Evolutionary conservation across 2,329 filamentous ascomycete genomes (phyloP), one percentile per base, ranked within the genome.

Genomic region (Cladosporium sp.): DNA sequence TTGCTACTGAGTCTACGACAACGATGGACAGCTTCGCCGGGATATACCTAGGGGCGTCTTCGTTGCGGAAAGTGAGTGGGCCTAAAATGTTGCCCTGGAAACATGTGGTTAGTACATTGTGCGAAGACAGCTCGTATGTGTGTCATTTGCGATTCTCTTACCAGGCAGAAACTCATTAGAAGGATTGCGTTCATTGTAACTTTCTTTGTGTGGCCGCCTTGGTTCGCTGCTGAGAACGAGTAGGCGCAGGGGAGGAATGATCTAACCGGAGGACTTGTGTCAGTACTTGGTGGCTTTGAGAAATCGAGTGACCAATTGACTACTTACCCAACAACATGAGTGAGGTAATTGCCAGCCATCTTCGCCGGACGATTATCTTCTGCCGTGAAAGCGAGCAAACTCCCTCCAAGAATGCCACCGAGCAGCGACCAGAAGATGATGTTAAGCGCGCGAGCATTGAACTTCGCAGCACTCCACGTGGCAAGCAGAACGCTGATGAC

Each of bases 381-480:
- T 65, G 70, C 65, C 72, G 51, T 34, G 73, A 85, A 86, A 0
- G 84, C 85, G 4, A 86, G 85, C 26, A 85, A 72, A 0, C 79
- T 82, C 14, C 82, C 83, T 5, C 84, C 84, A 15, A 85, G 65
- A 18, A 80, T 75, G 0, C 75, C 74, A 3, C 74, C 73, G 21
- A 77, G 72, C 24, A 75, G 62, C 58, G 75, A 77, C 75, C 76
- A 76, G 65, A 76, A 30, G 21, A 67, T 65, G 28, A 68, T 63
- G 38, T 67, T 67, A 24, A 54, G 30, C 3, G 44, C 65, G 21
- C 67, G 61, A n/a, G 58, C 58, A 7, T 81, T 83, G 60, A 78
- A 76, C 58, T 76, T 76, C 21, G 83, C 81, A 60, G 85, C 81
- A 10, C 81, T 82, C 49, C 64, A 72, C 18, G 83, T 80, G 2